These are phyloP conservation scores for Paracoccidioides brasiliensis DNA, from an alignment of 2,329 filamentous ascomycete genomes.

Conservation along the genomic window DNA sequence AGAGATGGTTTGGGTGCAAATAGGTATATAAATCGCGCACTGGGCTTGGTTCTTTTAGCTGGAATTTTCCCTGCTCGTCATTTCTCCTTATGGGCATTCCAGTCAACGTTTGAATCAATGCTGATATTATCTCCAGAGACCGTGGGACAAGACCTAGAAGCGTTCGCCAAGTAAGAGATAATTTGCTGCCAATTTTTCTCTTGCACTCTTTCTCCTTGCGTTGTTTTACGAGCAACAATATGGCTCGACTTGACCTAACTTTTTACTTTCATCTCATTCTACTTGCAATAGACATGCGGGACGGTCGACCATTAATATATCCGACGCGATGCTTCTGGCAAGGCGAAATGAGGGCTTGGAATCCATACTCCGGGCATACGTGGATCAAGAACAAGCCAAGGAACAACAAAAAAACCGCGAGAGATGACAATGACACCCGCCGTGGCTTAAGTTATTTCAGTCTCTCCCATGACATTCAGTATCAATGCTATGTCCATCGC, in stretches of 20 bases:
- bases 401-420: background rate
- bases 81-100: background rate
- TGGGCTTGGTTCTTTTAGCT: background rate
- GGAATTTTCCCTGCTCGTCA: too few relatives aligned
- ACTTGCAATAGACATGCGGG: conserved; percentile 57
- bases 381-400: conserved; percentile 16
- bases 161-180: conserved; percentile 41
- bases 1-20: conserved; percentile 76
- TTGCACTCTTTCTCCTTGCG: background rate
- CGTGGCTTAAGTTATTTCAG: background rate
- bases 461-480: background rate
- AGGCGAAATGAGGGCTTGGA: conserved; percentile 78
- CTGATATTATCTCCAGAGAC: conserved; percentile 30
- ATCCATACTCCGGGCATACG: conserved; percentile 46
- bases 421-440: background rate
- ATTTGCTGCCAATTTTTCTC: background rate
- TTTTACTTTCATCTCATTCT: conserved; percentile 21
- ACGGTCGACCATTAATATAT: conserved; percentile 63
- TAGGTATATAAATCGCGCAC: conserved; percentile 45
- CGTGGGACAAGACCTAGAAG: conserved; percentile 48
- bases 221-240: too few relatives aligned
- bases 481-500: background rate
- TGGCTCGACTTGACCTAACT: background rate
- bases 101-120: background rate
- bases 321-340: conserved; percentile 78